phyloP scores from a whole-genome alignment of 140 eudicot genomes.

The Flaveria floridana region DNA sequence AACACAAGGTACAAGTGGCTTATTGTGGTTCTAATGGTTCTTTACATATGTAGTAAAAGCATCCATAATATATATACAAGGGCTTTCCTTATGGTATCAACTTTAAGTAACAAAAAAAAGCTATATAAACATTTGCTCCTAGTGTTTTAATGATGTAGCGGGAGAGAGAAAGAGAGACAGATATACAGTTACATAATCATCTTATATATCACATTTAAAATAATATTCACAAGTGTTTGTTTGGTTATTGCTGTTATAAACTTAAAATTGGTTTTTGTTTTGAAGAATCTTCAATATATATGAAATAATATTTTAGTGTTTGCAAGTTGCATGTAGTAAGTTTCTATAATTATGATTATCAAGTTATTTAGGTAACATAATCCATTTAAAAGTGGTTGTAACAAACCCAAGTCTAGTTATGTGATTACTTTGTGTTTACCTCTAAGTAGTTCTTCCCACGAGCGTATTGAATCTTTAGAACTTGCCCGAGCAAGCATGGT shows the following conservation, averaged over 20 bases:
- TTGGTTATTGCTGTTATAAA: neutral
- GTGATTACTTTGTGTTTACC: slow-evolving; percentile 33
- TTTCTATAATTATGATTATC: neutral
- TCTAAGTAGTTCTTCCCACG: slow-evolving; percentile 68
- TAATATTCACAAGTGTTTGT: neutral
- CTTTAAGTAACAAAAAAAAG: neutral
- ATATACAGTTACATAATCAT: neutral
- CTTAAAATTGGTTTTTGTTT: neutral
- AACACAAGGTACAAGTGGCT: neutral
- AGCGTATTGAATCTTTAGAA: slow-evolving; percentile 52
- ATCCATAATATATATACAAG: neutral
- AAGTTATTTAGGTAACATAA: neutral
- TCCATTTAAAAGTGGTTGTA: neutral
- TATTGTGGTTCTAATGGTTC: neutral
- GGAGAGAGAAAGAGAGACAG: neutral
- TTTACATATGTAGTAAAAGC: neutral
- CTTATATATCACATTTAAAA: too few relatives aligned
- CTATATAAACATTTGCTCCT: neutral
- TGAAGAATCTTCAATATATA: neutral
- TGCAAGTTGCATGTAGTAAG: neutral
- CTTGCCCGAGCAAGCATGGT: slow-evolving; percentile 70
- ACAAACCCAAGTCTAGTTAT: neutral
- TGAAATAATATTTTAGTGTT: neutral
- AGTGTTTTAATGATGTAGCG: neutral
- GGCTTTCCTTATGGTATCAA: neutral